These are phyloP conservation scores for Neurospora tetraspora DNA, from an alignment of 495 filamentous ascomycete genomes.

Conservation along the genomic window DNA sequence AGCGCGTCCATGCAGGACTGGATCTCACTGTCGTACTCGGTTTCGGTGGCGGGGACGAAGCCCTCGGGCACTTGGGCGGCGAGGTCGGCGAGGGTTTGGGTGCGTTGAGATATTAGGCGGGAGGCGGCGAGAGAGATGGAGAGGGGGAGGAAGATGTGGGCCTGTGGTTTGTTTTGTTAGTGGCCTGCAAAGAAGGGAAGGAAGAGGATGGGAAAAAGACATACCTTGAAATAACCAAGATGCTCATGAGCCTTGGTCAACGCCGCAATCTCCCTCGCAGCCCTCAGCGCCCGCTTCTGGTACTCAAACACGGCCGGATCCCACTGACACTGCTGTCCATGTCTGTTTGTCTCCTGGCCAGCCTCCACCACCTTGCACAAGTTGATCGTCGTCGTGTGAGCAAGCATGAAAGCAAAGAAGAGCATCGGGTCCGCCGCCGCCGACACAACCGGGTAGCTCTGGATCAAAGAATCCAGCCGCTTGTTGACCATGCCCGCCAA, in stretches of 20 bases:
- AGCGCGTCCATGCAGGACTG: constrained; percentile 16
- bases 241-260: constrained; percentile 32
- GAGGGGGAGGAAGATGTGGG: constrained; percentile 21
- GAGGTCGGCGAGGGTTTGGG: background rate
- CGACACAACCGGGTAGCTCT: constrained; percentile 22
- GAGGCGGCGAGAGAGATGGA: constrained; percentile 15
- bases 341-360: background rate
- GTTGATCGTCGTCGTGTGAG: constrained; percentile 34
- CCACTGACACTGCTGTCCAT: background rate
- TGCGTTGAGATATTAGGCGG: constrained; percentile 2
- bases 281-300: constrained; percentile 23
- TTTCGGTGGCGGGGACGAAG: background rate
- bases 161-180: constrained; percentile 1
- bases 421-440: constrained; percentile 38
- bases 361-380: constrained; percentile 26
- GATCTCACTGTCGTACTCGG: constrained; percentile 2
- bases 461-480: constrained; percentile 24
- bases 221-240: constrained; percentile 35
- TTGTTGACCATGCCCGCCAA: constrained; percentile 32
- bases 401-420: constrained; percentile 32
- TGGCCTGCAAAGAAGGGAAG: too few species aligned
- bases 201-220: too few species aligned
- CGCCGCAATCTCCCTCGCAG: constrained; percentile 31
- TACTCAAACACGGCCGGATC: constrained; percentile 18
- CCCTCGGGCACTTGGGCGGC: background rate